Conservation (phyloP, 2,329 filamentous ascomycete genomes). For the Blumeria graminis region DNA sequence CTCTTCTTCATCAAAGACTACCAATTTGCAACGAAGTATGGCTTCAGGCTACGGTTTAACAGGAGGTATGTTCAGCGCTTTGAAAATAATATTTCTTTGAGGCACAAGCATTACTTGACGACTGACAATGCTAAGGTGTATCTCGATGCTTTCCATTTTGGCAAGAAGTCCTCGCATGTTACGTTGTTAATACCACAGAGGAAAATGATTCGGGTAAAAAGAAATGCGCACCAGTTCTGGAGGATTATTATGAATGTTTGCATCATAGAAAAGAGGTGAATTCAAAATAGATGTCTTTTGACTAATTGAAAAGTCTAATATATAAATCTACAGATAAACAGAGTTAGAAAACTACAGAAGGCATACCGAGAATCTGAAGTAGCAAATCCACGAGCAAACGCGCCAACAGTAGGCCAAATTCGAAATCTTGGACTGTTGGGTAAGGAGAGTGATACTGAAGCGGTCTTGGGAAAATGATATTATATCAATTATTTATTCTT, state of each 20-base stretch:
- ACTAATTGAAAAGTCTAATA: slow-evolving; percentile 2
- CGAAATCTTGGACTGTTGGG: slow-evolving; percentile 62
- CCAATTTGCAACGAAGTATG: slow-evolving; percentile 22
- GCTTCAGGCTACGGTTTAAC: slow-evolving; percentile 62
- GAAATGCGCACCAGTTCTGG: slow-evolving; percentile 64
- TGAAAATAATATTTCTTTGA: not conserved
- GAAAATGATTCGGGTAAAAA: slow-evolving; percentile 61
- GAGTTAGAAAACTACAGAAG: slow-evolving; percentile 53
- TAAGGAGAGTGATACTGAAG: slow-evolving; percentile 58
- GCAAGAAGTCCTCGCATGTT: slow-evolving; percentile 97
- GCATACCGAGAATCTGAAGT: slow-evolving; percentile 66
- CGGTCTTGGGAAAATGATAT: slow-evolving; percentile 20
- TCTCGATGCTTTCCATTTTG: slow-evolving; percentile 94
- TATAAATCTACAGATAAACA: slow-evolving; percentile 30
- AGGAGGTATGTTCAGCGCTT: slow-evolving; percentile 34
- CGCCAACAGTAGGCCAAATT: slow-evolving; percentile 66
- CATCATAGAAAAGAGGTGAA: slow-evolving; percentile 97
- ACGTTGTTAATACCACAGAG: slow-evolving; percentile 72
- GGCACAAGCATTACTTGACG: slow-evolving; percentile 7
- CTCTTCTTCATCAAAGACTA: too few species aligned
- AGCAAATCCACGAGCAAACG: slow-evolving; percentile 52
- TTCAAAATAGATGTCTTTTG: not conserved
- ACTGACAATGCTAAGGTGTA: slow-evolving; percentile 8
- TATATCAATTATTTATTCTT: not conserved
- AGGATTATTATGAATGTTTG: slow-evolving; percentile 97